These are phyloP conservation scores for Cucurbita maxima DNA, from an alignment of 306 rosid species.

Conservation along the genomic window DNA sequence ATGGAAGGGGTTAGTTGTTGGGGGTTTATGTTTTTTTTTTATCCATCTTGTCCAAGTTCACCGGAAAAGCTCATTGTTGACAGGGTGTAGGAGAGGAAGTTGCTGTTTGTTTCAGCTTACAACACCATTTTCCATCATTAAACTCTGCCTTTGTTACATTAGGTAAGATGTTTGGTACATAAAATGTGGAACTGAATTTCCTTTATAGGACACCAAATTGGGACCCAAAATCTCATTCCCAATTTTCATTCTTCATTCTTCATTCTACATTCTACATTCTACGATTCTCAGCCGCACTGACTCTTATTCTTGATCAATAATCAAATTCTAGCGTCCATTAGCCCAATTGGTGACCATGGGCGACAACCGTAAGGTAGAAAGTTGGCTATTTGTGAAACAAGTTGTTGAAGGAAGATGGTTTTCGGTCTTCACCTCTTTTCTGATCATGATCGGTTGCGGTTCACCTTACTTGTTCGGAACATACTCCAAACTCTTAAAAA, in stretches of 20 bases:
- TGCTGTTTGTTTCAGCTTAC: not conserved
- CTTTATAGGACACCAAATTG: not conserved
- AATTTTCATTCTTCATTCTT: not conserved
- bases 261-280: too few species aligned
- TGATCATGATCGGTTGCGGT: constrained; percentile 18
- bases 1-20: too few species aligned
- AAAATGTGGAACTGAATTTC: not conserved
- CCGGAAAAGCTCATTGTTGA: not conserved
- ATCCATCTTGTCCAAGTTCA: not conserved
- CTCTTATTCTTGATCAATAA: too few species aligned
- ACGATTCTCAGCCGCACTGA: not conserved
- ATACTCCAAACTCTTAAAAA: constrained; percentile 20
- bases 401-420: constrained; percentile 12
- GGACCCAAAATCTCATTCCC: not conserved
- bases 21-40: too few species aligned
- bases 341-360: not conserved
- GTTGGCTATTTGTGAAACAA: not conserved
- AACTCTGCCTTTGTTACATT: not conserved
- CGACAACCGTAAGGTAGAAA: not conserved
- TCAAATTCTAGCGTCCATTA: not conserved
- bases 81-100: not conserved
- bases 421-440: not conserved
- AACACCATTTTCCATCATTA: not conserved
- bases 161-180: not conserved
- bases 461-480: constrained; percentile 20